Evolutionary conservation across 306 rosid species (phyloP).

Genomic region (Prinsepia uniflora): DNA sequence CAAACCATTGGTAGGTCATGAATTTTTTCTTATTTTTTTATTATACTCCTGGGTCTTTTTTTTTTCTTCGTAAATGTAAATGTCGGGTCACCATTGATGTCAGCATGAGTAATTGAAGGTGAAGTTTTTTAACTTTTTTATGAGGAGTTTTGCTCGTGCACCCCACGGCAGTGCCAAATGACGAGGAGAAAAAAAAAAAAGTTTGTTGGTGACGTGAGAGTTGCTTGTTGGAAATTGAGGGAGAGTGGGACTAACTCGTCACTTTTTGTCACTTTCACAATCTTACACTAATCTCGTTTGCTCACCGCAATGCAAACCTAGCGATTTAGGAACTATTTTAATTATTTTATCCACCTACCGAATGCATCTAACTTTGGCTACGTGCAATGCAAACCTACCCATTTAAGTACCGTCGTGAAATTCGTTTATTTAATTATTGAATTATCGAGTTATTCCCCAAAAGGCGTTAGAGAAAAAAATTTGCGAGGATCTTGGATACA

Average conservation of each 20-base stretch:
- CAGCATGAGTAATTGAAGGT: background rate
- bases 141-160: slow-evolving; percentile 10
- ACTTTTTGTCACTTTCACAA: background rate
- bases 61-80: too few species aligned
- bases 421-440: too few species aligned
- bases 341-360: too few species aligned
- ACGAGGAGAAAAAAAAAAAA: background rate
- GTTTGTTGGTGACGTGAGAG: slow-evolving; percentile 15
- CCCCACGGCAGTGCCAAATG: slow-evolving; percentile 24
- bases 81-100: too few species aligned
- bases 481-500: too few species aligned
- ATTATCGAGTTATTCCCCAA: too few species aligned
- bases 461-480: background rate
- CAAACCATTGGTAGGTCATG: background rate
- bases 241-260: background rate
- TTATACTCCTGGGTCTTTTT: background rate
- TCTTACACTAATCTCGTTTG: background rate
- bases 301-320: background rate
- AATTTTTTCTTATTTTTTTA: background rate
- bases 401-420: too few species aligned
- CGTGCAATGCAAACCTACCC: too few species aligned
- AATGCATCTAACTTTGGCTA: too few species aligned
- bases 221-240: slow-evolving; percentile 6
- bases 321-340: background rate
- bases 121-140: background rate